phyloP scores from a whole-genome alignment of 2,329 filamentous ascomycete species.

The Verticillium nonalfalfae region DNA sequence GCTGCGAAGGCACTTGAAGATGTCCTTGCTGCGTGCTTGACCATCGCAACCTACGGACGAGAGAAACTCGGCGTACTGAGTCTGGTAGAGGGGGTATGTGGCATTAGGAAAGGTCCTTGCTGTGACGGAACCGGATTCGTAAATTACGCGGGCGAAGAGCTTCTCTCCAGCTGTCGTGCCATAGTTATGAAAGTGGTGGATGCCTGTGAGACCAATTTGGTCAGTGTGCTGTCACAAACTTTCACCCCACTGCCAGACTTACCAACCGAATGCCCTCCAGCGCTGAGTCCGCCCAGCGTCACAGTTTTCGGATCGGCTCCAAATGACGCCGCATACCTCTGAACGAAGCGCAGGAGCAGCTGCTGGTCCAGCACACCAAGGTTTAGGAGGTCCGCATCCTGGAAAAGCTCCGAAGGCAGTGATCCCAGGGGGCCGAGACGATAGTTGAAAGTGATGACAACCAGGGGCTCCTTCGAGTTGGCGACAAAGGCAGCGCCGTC shows the following conservation, averaged over 20 bases:
- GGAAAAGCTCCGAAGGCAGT: constrained; percentile 34
- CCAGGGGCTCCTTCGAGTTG: constrained; percentile 15
- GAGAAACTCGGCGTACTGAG: constrained; percentile 23
- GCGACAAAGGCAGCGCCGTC: constrained; percentile 17
- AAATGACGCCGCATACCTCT: constrained; percentile 43
- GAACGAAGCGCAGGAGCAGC: constrained; percentile 45
- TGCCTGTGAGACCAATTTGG: constrained; percentile 6
- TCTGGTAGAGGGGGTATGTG: constrained; percentile 23
- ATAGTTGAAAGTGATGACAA: constrained; percentile 21
- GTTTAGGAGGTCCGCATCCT: constrained; percentile 36
- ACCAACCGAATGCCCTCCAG: constrained; percentile 36
- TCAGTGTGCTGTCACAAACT: constrained; percentile 18
- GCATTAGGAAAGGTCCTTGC: constrained; percentile 27
- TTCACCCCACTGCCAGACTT: constrained; percentile 14
- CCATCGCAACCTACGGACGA: constrained; percentile 20
- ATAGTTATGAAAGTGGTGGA: constrained; percentile 31
- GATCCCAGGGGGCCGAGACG: constrained; percentile 24
- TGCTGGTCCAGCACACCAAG: constrained; percentile 47
- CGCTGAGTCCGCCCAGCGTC: constrained; percentile 48
- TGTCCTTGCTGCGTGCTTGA: constrained; percentile 23
- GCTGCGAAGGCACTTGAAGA: constrained; percentile 29
- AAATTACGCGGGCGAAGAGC: constrained; percentile 24
- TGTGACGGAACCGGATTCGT: constrained; percentile 29
- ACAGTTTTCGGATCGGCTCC: constrained; percentile 46
- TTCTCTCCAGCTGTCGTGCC: constrained; percentile 20